Percentiles rank a stretch among this genome's conserved stretches.
phyloP scores from a whole-genome alignment of 2,329 filamentous ascomycete genomes.

The Microthyrium microscopicum region DNA sequence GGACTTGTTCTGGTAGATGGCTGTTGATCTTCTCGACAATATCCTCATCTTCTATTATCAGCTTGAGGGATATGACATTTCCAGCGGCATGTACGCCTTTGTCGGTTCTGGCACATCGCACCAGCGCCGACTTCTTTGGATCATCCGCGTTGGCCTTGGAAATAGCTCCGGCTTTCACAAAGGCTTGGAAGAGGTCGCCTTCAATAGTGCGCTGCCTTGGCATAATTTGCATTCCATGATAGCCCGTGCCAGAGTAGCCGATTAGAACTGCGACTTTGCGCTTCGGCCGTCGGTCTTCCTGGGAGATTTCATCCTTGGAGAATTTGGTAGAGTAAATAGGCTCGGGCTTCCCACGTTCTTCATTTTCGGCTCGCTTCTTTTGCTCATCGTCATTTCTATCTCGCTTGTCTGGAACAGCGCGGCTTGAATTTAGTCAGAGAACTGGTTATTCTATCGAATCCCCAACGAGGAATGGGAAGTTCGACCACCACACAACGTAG shows the following conservation, averaged over 20 bases:
- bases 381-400: constrained; percentile 25
- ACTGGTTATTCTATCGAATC: too few relatives aligned
- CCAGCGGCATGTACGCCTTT: constrained; percentile 95
- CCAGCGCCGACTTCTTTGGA: constrained; percentile 86
- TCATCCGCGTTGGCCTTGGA: constrained; percentile 95
- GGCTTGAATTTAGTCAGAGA: constrained; percentile 27
- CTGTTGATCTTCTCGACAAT: constrained; percentile 85
- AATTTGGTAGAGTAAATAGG: constrained; percentile 43
- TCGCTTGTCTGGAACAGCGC: constrained; percentile 30
- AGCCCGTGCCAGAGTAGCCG: constrained; percentile 89
- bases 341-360: constrained; percentile 18
- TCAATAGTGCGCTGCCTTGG: constrained; percentile 76
- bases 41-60: constrained; percentile 83
- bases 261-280: constrained; percentile 92
- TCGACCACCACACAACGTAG: not conserved
- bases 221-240: constrained; percentile 86
- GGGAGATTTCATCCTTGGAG: constrained; percentile 67
- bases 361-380: constrained; percentile 17
- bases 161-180: constrained; percentile 80
- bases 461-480: too few relatives aligned
- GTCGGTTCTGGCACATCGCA: constrained; percentile 87
- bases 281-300: constrained; percentile 77
- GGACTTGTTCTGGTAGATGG: constrained; percentile 70
- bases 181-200: constrained; percentile 82
- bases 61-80: constrained; percentile 85